These are phyloP conservation scores for Trypanosoma vivax DNA, from an alignment of 208 protist genomes.

Conservation along the genomic window DNA sequence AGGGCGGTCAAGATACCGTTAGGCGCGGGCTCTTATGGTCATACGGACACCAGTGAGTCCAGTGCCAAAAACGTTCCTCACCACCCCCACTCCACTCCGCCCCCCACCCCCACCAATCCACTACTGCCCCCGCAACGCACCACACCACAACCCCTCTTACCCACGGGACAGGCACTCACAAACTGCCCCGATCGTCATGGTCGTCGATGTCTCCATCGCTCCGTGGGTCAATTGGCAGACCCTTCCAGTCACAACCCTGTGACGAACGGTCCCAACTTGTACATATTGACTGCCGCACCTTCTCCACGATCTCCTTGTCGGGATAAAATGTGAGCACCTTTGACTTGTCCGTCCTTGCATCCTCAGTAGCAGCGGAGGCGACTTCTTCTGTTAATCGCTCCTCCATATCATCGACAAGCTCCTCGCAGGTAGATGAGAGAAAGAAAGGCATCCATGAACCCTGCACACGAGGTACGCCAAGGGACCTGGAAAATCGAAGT, in stretches of 20 bases:
- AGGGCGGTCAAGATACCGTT: too few relatives aligned
- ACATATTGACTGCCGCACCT: conserved; percentile 6
- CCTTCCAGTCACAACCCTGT: conserved; percentile 6
- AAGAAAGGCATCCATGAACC: conserved; percentile 17
- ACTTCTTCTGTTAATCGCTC: conserved; percentile 1
- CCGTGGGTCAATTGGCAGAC: conserved; percentile 13
- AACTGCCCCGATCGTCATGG: background rate
- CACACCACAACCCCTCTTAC: too few relatives aligned
- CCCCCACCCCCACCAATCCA: too few relatives aligned
- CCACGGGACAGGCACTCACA: too few relatives aligned
- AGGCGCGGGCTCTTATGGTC: too few relatives aligned
- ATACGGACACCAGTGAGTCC: too few relatives aligned
- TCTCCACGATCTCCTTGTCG: background rate
- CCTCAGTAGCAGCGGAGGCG: background rate
- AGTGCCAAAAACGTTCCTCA: too few relatives aligned
- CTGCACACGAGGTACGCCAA: background rate
- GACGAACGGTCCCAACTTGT: conserved; percentile 2
- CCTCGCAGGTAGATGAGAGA: conserved; percentile 19
- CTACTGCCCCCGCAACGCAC: too few relatives aligned
- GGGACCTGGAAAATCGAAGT: conserved; percentile 9
- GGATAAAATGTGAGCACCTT: background rate
- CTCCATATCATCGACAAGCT: conserved; percentile 15
- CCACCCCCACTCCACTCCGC: too few relatives aligned
- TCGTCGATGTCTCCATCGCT: background rate
- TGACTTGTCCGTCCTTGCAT: background rate